A percentile compares a stretch with the other conserved stretches of the same genome.
Conservation (phyloP, 306 rosid genomes). For the Luffa acutangula region DNA sequence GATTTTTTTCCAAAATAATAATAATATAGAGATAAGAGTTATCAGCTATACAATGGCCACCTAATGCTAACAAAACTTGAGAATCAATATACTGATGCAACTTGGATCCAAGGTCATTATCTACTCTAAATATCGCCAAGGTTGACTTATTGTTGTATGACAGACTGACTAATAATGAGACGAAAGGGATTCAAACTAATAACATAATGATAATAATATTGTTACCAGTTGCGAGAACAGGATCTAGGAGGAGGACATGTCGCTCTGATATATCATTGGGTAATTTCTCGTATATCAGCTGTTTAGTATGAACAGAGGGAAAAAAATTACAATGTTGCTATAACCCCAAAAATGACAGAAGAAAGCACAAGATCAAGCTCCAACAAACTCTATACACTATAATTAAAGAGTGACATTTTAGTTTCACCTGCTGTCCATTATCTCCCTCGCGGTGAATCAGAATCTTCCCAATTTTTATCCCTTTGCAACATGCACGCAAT, state of each 20-base stretch:
- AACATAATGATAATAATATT: background rate
- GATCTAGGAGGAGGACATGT: slow-evolving; percentile 95
- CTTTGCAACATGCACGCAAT: slow-evolving; percentile 94
- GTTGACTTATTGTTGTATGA: background rate
- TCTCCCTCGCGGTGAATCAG: slow-evolving; percentile 98
- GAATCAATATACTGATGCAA: background rate
- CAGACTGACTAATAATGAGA: background rate
- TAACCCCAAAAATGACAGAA: background rate
- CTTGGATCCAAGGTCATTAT: background rate
- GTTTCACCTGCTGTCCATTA: slow-evolving; percentile 77
- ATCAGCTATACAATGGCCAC: background rate
- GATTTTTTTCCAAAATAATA: too few species aligned
- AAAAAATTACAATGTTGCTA: background rate
- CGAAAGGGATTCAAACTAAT: background rate
- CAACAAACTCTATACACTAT: background rate
- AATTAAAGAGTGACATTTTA: background rate
- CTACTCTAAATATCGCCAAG: background rate
- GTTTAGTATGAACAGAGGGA: slow-evolving; percentile 17
- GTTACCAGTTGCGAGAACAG: slow-evolving; percentile 95
- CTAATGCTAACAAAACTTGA: background rate
- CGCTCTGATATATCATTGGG: slow-evolving; percentile 96
- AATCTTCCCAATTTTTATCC: slow-evolving; percentile 96
- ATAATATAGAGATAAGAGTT: background rate
- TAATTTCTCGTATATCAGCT: slow-evolving; percentile 96
- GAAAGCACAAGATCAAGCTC: slow-evolving; percentile 5